Conservation (phyloP, 768 basidiomycete species). For the Suillus lakei region DNA sequence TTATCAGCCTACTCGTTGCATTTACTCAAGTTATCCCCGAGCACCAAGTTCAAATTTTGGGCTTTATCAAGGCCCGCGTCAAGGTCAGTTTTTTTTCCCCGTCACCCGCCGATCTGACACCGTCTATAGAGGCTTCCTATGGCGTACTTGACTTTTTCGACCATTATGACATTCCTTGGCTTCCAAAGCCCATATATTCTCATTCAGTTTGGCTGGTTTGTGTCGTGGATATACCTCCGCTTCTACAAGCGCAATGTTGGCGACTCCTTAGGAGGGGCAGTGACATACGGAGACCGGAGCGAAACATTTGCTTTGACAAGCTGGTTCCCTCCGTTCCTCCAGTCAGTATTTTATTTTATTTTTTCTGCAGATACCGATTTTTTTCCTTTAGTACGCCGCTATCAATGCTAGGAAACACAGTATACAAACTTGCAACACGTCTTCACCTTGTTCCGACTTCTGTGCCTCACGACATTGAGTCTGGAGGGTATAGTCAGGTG, state of each 20-base stretch:
- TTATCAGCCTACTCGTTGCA: slow-evolving; percentile 88
- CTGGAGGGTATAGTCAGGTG: slow-evolving; percentile 70
- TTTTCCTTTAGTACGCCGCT: slow-evolving; percentile 70
- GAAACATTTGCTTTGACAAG: slow-evolving; percentile 94
- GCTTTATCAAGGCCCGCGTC: slow-evolving; percentile 82
- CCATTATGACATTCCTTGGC: slow-evolving; percentile 80
- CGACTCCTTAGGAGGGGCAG: slow-evolving; percentile 63
- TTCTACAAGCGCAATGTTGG: slow-evolving; percentile 91
- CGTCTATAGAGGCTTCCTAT: slow-evolving; percentile 84
- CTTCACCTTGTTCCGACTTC: slow-evolving; percentile 77
- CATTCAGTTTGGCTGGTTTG: slow-evolving; percentile 99
- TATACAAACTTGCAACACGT: slow-evolving; percentile 67
- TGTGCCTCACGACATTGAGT: slow-evolving; percentile 64
- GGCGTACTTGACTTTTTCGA: slow-evolving; percentile 90
- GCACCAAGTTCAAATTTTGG: slow-evolving; percentile 94
- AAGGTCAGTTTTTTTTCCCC: too few species aligned
- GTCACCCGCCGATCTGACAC: slow-evolving; percentile 9
- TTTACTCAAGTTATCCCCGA: slow-evolving; percentile 98
- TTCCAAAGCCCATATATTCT: slow-evolving; percentile 90
- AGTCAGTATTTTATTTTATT: slow-evolving; percentile 59
- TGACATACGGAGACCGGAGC: slow-evolving; percentile 90
- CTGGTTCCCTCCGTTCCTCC: slow-evolving; percentile 96
- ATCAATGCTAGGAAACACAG: slow-evolving; percentile 64
- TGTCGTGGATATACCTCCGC: slow-evolving; percentile 92
- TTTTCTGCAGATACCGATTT: slow-evolving; percentile 5